Evolutionary conservation across 176 grass and related monocot species (phyloP), one percentile per base, ranked within the genome.

Genomic region (Carex parvula): DNA sequence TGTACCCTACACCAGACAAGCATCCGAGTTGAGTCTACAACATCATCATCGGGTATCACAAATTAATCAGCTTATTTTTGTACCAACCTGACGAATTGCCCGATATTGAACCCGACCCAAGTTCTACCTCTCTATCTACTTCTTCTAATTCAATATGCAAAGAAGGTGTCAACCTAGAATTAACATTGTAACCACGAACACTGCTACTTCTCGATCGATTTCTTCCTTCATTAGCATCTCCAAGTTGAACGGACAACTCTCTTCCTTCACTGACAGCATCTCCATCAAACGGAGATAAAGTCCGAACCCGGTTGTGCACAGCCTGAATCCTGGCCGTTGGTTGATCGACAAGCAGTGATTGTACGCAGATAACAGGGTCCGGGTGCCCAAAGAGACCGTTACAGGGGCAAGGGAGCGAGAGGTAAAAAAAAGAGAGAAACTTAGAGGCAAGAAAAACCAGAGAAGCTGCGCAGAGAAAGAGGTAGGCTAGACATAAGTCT

Each of bases 371-470:
- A 18, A n/a, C 14, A 2, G 54, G 61, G 8, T 79, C 53, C 9
- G 81, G 71, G 58, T 41, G 59, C 3, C 79, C 67, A 3, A 72
- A 79, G 16, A 81, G 37, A 9, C 54, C 83, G 16, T 81, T 64
- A 17, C 84, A 83, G 79, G 88, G 62, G 39, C 84, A 89, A 48
- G 84, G 84, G 10, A 89, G 70, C 21, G 79, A 30, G 60, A 86
- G 70, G 44, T 84, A 60, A 37, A 90, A 90, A 63, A 90, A 35
- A 44, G 88, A 82, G 58, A 90, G 60, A 63, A 90, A 90, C 70
- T 84, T 90, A 18, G 84, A 78, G 46, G 88, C 84, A 61, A 84
- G 35, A 77, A 86, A 90, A 16, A 85, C 71, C 11, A 83, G 39
- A 73, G 84, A 11, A 67, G 84, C 84, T 44, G 84, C 84, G 70